phyloP scores from a whole-genome alignment of 768 basidiomycete species.

The Neoboletus magnificus region DNA sequence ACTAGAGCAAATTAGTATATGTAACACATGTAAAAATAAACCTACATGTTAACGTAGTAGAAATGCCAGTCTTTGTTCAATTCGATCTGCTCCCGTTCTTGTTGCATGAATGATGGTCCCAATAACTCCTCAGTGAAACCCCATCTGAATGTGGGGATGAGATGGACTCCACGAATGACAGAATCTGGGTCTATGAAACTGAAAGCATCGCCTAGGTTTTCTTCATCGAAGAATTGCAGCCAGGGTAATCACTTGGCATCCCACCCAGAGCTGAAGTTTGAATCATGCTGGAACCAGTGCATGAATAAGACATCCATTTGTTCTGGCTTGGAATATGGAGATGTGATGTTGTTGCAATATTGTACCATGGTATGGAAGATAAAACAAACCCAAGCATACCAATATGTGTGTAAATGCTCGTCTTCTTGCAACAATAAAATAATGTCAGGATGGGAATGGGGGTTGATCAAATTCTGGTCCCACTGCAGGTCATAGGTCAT shows the following conservation, averaged over 20 bases:
- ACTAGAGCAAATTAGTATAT: too few relatives aligned
- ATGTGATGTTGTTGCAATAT: background rate
- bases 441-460: too few relatives aligned
- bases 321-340: background rate
- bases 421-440: constrained; percentile 24
- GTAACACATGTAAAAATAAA: background rate
- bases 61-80: constrained; percentile 21
- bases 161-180: too few relatives aligned
- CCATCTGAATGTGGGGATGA: too few relatives aligned
- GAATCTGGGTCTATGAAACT: constrained; percentile 44
- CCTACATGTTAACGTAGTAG: constrained; percentile 22
- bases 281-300: constrained; percentile 35
- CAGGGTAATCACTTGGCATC: constrained; percentile 26
- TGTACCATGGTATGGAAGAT: constrained; percentile 10
- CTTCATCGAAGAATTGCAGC: constrained; percentile 36
- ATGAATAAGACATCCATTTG: constrained; percentile 43
- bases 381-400: constrained; percentile 29
- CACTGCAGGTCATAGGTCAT: too few relatives aligned
- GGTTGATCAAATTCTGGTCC: too few relatives aligned
- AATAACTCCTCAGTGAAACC: too few relatives aligned
- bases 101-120: background rate
- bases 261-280: constrained; percentile 23
- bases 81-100: background rate
- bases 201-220: constrained; percentile 31
- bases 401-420: constrained; percentile 32